phyloP scores from a whole-genome alignment of 352 stramenopile genomes.

The Phytophthora chlamydospora region DNA sequence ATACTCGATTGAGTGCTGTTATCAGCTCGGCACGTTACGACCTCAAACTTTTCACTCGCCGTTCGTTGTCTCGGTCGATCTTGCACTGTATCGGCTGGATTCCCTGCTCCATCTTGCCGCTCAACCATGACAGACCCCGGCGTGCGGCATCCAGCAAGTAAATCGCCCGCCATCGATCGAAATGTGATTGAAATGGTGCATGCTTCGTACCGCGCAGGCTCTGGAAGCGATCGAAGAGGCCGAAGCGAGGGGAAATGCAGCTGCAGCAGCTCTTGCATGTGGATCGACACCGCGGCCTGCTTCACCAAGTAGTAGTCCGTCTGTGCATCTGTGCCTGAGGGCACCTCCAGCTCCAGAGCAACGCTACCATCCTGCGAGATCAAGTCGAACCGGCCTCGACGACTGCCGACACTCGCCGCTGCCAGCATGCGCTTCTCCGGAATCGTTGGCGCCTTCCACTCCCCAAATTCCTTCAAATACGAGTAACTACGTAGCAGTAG shows the following conservation, averaged over 20 bases:
- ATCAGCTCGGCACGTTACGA: slow-evolving; percentile 27
- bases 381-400: slow-evolving; percentile 53
- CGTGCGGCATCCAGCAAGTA: slow-evolving; percentile 8
- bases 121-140: slow-evolving; percentile 29
- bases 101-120: slow-evolving; percentile 9
- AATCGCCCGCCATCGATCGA: slow-evolving; percentile 24
- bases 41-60: slow-evolving; percentile 33
- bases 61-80: slow-evolving; percentile 10
- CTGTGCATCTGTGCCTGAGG: slow-evolving; percentile 49
- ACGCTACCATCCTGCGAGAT: slow-evolving; percentile 57
- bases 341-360: slow-evolving; percentile 58
- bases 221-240: slow-evolving; percentile 26
- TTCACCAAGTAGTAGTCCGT: slow-evolving; percentile 74
- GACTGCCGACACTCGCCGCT: slow-evolving; percentile 23
- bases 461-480: slow-evolving; percentile 67
- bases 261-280: slow-evolving; percentile 58
- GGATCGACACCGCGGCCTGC: slow-evolving; percentile 42
- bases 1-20: background rate
- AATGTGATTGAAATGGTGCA: slow-evolving; percentile 48
- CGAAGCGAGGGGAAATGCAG: slow-evolving; percentile 45
- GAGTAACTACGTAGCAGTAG: slow-evolving; percentile 43
- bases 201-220: background rate
- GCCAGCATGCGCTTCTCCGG: slow-evolving; percentile 46
- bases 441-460: slow-evolving; percentile 49
- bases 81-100: background rate